Evolutionary conservation across 1,139 yeast species (phyloP).

Genomic region (Citeromyces siamensis): DNA sequence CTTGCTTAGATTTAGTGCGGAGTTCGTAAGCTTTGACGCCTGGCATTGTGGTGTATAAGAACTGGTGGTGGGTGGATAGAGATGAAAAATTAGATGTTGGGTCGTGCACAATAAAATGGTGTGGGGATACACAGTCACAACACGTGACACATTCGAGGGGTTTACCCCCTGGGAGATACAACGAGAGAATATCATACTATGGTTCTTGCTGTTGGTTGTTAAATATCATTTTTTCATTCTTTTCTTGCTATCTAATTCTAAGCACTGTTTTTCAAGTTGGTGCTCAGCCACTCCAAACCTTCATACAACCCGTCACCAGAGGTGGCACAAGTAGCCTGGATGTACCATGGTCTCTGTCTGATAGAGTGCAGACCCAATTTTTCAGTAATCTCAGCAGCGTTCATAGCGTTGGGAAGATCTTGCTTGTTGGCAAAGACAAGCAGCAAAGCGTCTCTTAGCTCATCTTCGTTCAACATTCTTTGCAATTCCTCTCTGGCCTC

Average conservation of each 20-base stretch:
- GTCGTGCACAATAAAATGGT: background rate
- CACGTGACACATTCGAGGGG: too few relatives aligned
- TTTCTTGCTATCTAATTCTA: too few relatives aligned
- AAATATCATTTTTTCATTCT: too few relatives aligned
- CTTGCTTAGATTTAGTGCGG: slow-evolving; percentile 95
- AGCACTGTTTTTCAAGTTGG: slow-evolving; percentile 45
- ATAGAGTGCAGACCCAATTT: slow-evolving; percentile 73
- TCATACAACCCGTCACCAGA: slow-evolving; percentile 88
- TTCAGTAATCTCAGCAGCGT: slow-evolving; percentile 83
- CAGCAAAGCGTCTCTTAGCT: slow-evolving; percentile 81
- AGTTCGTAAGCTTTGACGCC: slow-evolving; percentile 93
- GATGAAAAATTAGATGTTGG: background rate
- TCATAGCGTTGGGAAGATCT: slow-evolving; percentile 88
- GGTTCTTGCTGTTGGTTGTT: too few relatives aligned
- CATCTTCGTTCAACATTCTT: slow-evolving; percentile 91
- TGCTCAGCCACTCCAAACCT: slow-evolving; percentile 85
- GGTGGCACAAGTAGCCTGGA: slow-evolving; percentile 82
- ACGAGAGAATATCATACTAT: too few relatives aligned
- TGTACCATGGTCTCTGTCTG: slow-evolving; percentile 86
- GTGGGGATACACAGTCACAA: slow-evolving; percentile 3
- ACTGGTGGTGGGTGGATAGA: background rate
- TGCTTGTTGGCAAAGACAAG: slow-evolving; percentile 89
- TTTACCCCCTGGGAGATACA: too few relatives aligned
- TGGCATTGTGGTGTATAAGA: slow-evolving; percentile 29
- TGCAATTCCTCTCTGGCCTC: slow-evolving; percentile 92